Base-by-base conservation (phyloP, 352 stramenopile genomes). In the Pythium brachiatum region DNA sequence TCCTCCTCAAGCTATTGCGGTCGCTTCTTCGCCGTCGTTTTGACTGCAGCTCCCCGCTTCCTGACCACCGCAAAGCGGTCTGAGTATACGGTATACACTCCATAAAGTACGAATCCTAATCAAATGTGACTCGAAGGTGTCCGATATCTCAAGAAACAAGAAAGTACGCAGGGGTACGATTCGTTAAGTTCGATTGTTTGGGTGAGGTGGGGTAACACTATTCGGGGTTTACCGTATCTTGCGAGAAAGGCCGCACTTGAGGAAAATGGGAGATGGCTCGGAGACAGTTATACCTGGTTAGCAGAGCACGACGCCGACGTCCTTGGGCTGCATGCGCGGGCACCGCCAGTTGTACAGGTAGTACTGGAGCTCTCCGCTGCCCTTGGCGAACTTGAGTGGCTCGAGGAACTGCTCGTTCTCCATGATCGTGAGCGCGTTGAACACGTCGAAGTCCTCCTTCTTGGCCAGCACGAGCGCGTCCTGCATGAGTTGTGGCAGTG, bases 311-410 rank as follows among this genome's bases (percentile, higher is more conserved):
- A 89, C 70, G 32, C 79, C 82, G 16, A 91, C 74, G 15, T 76
- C 68, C 53, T 79, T 70, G 52, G 69, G 68, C 11, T 51, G 46
- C 78, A 91, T 89, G 48, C 67, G 68, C n/a, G 78, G 73, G 59
- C 81, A 90, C n/a, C 78, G 73, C 81, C 81, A 90, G 61, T 90
- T 90, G 74, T 83, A 90, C 31, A 90, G 61, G 55, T 90, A 90
- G 69, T 90, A 90, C 65, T 88, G 81, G 21, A 90, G 66, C 52
- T 90, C 62, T 25, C 83, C 75, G 27, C 76, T 76, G 36, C 83
- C 73, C 59, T 83, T 79, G 41, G 67, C 74, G 47, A 92, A 86
- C 65, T 86, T 88, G 23, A 89, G 64, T 32, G 70, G 56, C 58
- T 86, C 66, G 20, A 89, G 53, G 51, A 88, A 80, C 62, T 81